Percentiles rank a stretch among this genome's conserved stretches.
phyloP scores from a whole-genome alignment of 306 rosid species.

The Bauhinia variegata region DNA sequence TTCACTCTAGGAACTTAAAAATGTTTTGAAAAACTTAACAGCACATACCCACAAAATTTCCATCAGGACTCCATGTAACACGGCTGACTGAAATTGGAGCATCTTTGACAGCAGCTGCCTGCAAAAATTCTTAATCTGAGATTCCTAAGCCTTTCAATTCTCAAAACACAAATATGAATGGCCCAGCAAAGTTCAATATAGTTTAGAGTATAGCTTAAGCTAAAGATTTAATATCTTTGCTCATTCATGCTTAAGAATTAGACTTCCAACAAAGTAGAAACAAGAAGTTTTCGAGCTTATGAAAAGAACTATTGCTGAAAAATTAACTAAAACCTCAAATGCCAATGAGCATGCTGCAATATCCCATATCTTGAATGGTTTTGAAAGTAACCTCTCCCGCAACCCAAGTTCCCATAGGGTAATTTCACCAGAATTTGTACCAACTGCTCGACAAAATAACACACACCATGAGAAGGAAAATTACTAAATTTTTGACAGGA shows the following conservation, averaged over 20 bases:
- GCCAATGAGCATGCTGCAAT: constrained; percentile 52
- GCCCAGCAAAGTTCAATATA: constrained; percentile 3
- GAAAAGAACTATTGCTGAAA: constrained; percentile 13
- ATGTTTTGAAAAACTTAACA: constrained; percentile 29
- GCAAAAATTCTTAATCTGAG: constrained; percentile 47
- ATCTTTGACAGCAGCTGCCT: constrained; percentile 67
- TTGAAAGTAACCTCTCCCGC: constrained; percentile 70
- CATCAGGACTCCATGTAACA: constrained; percentile 90
- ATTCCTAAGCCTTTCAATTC: constrained; percentile 36
- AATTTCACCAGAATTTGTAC: constrained; percentile 75
- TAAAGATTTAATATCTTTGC: constrained; percentile 10
- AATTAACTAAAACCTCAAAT: constrained; percentile 64
- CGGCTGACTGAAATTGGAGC: constrained; percentile 70
- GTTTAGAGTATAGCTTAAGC: constrained; percentile 26
- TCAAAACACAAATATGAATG: constrained; percentile 34
- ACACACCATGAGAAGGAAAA: constrained; percentile 26
- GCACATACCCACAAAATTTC: constrained; percentile 77
- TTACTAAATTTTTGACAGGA: constrained; percentile 15
- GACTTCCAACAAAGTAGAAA: constrained; percentile 25
- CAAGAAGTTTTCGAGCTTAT: constrained; percentile 13
- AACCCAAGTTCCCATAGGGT: constrained; percentile 75
- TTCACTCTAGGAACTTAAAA: constrained; percentile 26
- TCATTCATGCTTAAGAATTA: constrained; percentile 8
- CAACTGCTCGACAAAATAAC: constrained; percentile 57
- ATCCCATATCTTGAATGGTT: constrained; percentile 86